Base-by-base conservation (phyloP, 192 early-diverging fungal genomes). In the Thamnidium elegans region DNA sequence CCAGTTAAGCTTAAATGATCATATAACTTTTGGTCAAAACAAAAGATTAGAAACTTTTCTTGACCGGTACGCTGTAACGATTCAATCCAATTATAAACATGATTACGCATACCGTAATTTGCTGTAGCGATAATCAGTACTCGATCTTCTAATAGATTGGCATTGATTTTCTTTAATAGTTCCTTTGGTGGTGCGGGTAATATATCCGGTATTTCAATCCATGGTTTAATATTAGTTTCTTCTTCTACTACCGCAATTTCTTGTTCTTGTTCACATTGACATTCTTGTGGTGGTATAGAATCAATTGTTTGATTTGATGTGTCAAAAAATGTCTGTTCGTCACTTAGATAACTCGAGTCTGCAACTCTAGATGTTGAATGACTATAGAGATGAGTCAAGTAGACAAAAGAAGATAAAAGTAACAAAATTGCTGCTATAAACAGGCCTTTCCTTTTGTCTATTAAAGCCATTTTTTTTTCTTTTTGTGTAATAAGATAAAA, bases 41-140 rank as follows among this genome's bases (percentile, higher is more conserved):
- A 67, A 45, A 67, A 63, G 5, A 73, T 60, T 0, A 73, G 11
- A 34, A 63, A 73, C 26, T 52, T 63, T 3, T 26, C 3, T 23
- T 67, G 61, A 4, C 63, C 30, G 13, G 62, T 65, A 6, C 60
- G 11, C 43, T 68, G 32, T 15, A 73, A 46, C 21, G 71, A 73
- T 47, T 55, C 62, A 6, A 73, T 68, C 71, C 71, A 73, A 32
- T 73, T 73, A 15, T 62, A 52, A 2, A 61, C 53, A 45, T 73
- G 61, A 9, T 64, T 45, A 23, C 58, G 46, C 51, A 63, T 66
- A 13, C 60, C 65, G n/a, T 63, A 50, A 36, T 67, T 68, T 3
- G 62, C 71, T n/a, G 68, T 62, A n/a, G 71, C 59, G 6, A 58
- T 50, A 19, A 73, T 45, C 19, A 73, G 30, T 1, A 62, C 48